These are phyloP conservation scores for Nigrospora oryzae DNA, from an alignment of 2,329 filamentous ascomycete species.

Conservation along the genomic window DNA sequence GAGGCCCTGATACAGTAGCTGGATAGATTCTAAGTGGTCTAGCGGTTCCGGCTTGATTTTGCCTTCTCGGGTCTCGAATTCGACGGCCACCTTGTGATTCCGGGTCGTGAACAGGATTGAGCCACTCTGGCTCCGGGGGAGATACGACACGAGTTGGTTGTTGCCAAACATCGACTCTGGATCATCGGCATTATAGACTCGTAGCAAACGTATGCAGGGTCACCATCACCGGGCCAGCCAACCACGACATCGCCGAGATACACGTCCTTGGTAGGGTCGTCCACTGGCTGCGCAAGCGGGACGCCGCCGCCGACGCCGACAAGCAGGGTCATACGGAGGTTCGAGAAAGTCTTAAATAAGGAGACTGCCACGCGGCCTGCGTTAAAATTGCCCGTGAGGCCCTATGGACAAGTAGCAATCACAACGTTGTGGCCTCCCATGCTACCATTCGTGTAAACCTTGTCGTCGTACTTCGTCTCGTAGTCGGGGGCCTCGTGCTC, in stretches of 20 bases:
- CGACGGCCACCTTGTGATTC: conserved; percentile 20
- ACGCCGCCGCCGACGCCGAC: conserved; percentile 8
- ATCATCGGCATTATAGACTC: conserved; percentile 27
- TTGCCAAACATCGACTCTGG: not conserved
- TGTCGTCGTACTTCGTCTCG: conserved; percentile 6
- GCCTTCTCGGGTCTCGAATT: conserved; percentile 12
- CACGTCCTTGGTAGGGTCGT: conserved; percentile 1
- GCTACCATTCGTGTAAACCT: conserved; percentile 5
- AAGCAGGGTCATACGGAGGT: conserved; percentile 7
- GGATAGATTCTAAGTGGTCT: conserved; percentile 13
- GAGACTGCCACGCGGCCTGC: conserved; percentile 1
- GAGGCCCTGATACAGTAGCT: conserved; percentile 16
- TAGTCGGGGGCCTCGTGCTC: conserved; percentile 4
- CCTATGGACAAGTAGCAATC: conserved; percentile 5
- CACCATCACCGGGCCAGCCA: not conserved
- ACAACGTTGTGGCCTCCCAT: conserved; percentile 7
- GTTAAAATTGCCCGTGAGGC: conserved; percentile 8
- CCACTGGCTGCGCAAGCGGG: not conserved
- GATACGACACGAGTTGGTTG: not conserved
- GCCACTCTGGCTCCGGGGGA: conserved; percentile 12
- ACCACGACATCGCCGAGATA: conserved; percentile 2
- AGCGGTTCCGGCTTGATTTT: conserved; percentile 20
- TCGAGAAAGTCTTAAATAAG: conserved; percentile 8
- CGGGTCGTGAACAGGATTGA: conserved; percentile 27
- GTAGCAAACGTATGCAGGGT: not conserved